Base-by-base conservation (phyloP, 345 rosid genomes). In the Eucalyptus urophylla region DNA sequence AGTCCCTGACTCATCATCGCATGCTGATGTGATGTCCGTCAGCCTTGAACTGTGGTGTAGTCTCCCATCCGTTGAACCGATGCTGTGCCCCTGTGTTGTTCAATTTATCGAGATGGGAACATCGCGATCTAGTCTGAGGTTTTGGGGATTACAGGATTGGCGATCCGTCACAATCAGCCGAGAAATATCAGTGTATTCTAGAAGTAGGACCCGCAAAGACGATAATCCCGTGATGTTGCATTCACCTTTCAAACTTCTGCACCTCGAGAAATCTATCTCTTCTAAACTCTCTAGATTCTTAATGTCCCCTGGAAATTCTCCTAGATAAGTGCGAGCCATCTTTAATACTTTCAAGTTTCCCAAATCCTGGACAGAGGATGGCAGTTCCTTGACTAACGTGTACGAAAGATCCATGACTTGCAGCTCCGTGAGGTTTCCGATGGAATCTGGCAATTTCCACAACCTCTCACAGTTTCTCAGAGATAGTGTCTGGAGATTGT, bases 141-240 rank as follows among this genome's bases (percentile, higher is more conserved):
- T 8, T 54, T 1, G 1, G 60, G 22, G 1, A 54, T 22, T 0
- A 54, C 27, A 0, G 60, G 2, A 8, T 56, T 2, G 27, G 22
- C 1, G 1, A 54, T 54, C 27, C 5, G 1, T 54, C 60, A 2
- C 60, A 22, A 54, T 54, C 60, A 51, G 1, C 1, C 0, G 0
- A 51, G 54, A 51, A 51, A 1, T 1, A 6, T 0, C 54, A 51
- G 54, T 51, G 1, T 51, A 6, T 51, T 51, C 22, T 1, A 51
- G 8, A 51, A 51, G 22, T 17, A 17, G 17, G 22, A 51, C 56
- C 56, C 56, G 22, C 8, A 51, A 51, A 17, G 56, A 51, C 4
- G 22, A 51, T 51, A 51, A 17, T 51, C 56, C 56, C 4, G 4
- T 17, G 17, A 51, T 17, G 22, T 51, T 1, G 1, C 22, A 17